Evolutionary conservation across 495 filamentous ascomycete species (phyloP), one percentile per base, ranked within the genome.

Genomic region (Rhypophila decipiens): DNA sequence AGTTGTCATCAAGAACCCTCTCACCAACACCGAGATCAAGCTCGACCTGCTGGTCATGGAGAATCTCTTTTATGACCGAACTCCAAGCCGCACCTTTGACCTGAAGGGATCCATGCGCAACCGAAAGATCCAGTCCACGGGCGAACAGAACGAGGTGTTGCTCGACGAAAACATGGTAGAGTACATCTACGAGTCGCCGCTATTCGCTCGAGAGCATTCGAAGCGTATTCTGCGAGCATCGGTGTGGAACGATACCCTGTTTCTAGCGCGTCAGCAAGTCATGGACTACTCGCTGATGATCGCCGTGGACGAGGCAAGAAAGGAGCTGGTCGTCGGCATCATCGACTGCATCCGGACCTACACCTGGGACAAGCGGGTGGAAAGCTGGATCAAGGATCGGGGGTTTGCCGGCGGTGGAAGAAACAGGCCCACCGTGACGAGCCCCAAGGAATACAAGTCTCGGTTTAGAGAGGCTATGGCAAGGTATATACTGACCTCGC

Each of bases 271-370:
- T 31, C 89, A 95, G 59, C 86, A 97, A 53, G 93, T 99, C 40
- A 99, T 99, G 93, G 93, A 99, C 64, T 99, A 99, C 67, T 91
- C 86, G 18, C 74, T 99, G 27, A 99, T 99, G 93, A 88, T 96
- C 38, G 93, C 93, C 15, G 90, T 99, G 38, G 90, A 97, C 57
- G 94, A 98, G 57, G 73, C 73, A 33, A 75, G 82, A 35, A 87
- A 87, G 50, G 93, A 99, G 70, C 76, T 99, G 29, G 85, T 96
- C 5, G 90, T 99, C 13, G 93, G 93, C 3, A 96, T 99, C 55
- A 97, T 99, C 55, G 93, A 99, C 59, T 96, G 90, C 63, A 97
- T 99, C 52, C 82, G 93, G 33, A 99, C 93, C 0, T 99, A 96
- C 60, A 99, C 93, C 11, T 99, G 94, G 93, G 93, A 99, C 68